A percentile compares a stretch with the other conserved stretches of the same genome.
Conservation (phyloP, 139 green algal species). For the Yamagishiella unicocca region DNA sequence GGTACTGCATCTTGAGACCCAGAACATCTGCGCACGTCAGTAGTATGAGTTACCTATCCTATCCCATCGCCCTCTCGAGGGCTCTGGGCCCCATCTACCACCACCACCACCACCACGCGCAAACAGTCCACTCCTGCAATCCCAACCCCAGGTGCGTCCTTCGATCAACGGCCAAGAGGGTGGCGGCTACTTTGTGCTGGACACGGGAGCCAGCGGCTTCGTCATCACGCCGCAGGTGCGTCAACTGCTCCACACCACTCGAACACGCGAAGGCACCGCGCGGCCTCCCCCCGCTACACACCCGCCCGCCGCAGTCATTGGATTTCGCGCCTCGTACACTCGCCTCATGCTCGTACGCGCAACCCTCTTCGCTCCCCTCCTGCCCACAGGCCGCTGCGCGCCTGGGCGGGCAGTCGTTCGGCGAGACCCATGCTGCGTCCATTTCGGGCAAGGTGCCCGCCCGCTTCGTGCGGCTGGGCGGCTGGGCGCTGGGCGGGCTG, state of each 20-base stretch:
- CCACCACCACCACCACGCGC: too few species aligned
- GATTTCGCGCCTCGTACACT: too few species aligned
- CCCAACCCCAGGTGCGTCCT: slow-evolving; percentile 36
- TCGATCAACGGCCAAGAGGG: slow-evolving; percentile 59
- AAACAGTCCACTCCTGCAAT: not conserved
- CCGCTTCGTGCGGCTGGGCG: slow-evolving; percentile 49
- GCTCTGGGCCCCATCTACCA: not conserved
- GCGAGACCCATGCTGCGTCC: slow-evolving; percentile 57
- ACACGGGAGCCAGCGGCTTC: slow-evolving; percentile 67
- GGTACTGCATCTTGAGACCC: too few species aligned
- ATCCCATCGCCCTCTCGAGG: not conserved
- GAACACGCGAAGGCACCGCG: too few species aligned
- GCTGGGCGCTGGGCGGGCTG: slow-evolving; percentile 59
- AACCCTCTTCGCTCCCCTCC: not conserved
- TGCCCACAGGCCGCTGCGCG: slow-evolving; percentile 33
- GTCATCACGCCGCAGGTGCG: slow-evolving; percentile 56
- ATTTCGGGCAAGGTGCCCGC: slow-evolving; percentile 60
- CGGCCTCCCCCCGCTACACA: not conserved
- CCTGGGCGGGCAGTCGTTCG: slow-evolving; percentile 55
- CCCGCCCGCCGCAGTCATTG: too few species aligned
- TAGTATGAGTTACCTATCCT: not conserved
- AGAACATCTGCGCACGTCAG: too few species aligned
- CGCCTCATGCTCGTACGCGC: too few species aligned
- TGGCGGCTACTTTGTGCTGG: slow-evolving; percentile 61
- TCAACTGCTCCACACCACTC: not conserved